These are phyloP conservation scores for Hypoxylon sp. DNA, from an alignment of 2,329 filamentous ascomycete genomes.

Conservation along the genomic window DNA sequence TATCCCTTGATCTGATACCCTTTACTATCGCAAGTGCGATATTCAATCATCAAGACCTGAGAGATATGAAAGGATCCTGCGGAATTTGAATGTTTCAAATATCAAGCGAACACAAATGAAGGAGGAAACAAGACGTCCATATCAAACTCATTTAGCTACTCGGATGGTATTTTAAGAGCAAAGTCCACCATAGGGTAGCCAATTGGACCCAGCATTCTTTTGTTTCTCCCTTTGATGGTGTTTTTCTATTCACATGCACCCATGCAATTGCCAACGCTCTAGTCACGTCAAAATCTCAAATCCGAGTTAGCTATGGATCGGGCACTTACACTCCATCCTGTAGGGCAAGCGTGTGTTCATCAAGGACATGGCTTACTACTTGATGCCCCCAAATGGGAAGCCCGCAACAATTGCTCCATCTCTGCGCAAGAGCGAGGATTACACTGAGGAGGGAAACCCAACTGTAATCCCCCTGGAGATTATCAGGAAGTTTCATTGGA, in stretches of 20 bases:
- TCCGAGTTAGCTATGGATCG: constrained; percentile 51
- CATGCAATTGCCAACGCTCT: constrained; percentile 9
- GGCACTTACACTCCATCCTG: constrained; percentile 54
- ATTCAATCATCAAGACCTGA: not conserved
- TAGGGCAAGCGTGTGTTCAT: constrained; percentile 95
- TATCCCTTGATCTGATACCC: constrained; percentile 43
- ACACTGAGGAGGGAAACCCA: constrained; percentile 77
- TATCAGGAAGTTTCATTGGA: constrained; percentile 88
- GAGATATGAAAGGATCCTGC: constrained; percentile 8
- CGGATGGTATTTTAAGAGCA: not conserved
- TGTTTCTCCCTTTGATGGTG: not conserved
- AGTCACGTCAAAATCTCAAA: constrained; percentile 11
- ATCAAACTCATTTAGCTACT: not conserved
- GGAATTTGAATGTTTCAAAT: not conserved
- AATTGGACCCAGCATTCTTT: not conserved
- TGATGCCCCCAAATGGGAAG: constrained; percentile 80
- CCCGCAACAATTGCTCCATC: constrained; percentile 81
- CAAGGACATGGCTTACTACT: constrained; percentile 97
- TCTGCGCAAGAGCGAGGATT: constrained; percentile 69
- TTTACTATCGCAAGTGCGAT: constrained; percentile 39
- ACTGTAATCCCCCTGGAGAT: constrained; percentile 83
- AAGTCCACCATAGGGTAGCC: not conserved
- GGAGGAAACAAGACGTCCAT: not conserved
- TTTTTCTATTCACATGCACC: constrained; percentile 11
- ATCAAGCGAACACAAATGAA: not conserved